phyloP scores from a whole-genome alignment of 2,329 filamentous ascomycete genomes.

The Sclerotiophoma versabilis region DNA sequence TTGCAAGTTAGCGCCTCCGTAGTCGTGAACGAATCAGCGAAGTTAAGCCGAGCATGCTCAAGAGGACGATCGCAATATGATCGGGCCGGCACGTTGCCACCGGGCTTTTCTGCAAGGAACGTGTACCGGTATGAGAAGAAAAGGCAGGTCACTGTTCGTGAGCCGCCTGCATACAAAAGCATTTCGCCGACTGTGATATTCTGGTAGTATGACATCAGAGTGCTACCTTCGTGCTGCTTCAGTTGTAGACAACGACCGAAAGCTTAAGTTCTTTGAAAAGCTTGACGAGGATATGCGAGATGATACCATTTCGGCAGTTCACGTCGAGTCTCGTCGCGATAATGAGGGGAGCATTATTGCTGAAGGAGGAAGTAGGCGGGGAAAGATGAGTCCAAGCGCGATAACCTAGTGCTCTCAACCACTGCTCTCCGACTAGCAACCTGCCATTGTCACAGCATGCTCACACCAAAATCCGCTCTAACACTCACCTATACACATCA shows the following conservation, averaged over 20 bases:
- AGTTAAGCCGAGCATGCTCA: conserved; percentile 4
- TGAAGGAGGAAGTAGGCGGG: too few relatives aligned
- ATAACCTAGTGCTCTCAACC: too few relatives aligned
- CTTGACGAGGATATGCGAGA: too few relatives aligned
- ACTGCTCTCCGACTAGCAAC: too few relatives aligned
- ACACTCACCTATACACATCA: too few relatives aligned
- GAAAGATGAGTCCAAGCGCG: too few relatives aligned
- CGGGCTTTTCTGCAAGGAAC: neutral
- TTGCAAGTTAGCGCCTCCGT: conserved; percentile 9
- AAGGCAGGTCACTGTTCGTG: neutral
- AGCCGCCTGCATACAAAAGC: neutral
- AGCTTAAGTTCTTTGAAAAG: too few relatives aligned
- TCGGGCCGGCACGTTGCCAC: conserved; percentile 1
- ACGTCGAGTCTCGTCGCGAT: too few relatives aligned
- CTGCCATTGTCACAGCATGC: too few relatives aligned
- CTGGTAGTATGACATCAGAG: neutral
- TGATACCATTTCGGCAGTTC: too few relatives aligned
- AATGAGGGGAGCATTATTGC: too few relatives aligned
- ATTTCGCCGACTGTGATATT: neutral
- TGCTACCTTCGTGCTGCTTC: neutral
- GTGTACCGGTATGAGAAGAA: neutral
- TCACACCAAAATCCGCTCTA: too few relatives aligned
- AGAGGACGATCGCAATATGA: neutral
- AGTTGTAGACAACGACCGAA: neutral
- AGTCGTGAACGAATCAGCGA: conserved; percentile 2